phyloP scores from a whole-genome alignment of 2,329 filamentous ascomycete genomes.

The Alternaria viburni region DNA sequence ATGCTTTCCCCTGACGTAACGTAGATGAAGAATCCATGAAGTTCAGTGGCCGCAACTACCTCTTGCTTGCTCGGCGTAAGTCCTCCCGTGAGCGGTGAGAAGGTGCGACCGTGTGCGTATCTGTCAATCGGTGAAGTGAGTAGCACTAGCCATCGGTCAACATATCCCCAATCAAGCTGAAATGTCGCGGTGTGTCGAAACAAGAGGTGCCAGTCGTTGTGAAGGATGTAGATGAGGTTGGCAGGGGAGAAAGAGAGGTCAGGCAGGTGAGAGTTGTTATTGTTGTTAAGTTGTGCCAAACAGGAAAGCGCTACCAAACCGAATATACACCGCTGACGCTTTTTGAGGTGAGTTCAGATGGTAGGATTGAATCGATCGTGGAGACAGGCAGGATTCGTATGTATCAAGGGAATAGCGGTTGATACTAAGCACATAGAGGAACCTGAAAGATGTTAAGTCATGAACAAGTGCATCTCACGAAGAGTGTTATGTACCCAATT shows the following conservation, averaged over 20 bases:
- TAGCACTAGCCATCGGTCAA: background rate
- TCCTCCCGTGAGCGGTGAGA: background rate
- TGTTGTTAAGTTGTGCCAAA: background rate
- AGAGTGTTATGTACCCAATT: background rate
- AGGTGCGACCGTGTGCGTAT: background rate
- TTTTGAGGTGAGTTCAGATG: background rate
- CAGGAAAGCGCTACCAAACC: background rate
- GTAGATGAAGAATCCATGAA: background rate
- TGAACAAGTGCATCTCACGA: background rate
- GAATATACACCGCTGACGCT: background rate
- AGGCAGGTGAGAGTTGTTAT: background rate
- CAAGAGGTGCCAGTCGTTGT: background rate
- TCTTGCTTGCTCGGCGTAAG: background rate
- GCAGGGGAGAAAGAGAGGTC: background rate
- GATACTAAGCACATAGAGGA: background rate
- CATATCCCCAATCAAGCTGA: background rate
- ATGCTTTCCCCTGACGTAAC: background rate
- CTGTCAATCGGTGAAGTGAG: background rate
- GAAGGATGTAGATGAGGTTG: background rate
- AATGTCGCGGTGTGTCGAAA: background rate
- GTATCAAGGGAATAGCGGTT: background rate
- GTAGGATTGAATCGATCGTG: background rate
- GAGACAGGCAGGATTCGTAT: background rate
- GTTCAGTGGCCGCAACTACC: background rate
- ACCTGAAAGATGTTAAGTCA: background rate